Evolutionary conservation across 164 flowering plant genomes (phyloP).

Genomic region (Taxillus chinensis): DNA sequence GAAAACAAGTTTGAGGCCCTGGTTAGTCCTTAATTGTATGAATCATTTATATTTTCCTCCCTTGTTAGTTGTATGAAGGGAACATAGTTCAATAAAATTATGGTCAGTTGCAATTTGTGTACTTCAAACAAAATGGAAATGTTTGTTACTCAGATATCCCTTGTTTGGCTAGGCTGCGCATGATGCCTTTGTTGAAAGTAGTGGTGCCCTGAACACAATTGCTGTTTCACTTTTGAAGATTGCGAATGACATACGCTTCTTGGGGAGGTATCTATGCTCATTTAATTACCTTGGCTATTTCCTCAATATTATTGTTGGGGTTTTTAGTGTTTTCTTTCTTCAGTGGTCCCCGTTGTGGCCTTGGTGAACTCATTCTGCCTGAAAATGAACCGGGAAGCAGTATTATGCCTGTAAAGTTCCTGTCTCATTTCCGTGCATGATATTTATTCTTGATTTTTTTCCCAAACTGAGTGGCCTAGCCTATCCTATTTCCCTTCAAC

Average conservation of each 20-base stretch:
- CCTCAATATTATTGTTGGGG: background rate
- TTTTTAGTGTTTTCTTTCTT: conserved; percentile 11
- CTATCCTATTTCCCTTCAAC: no score
- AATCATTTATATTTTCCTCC: background rate
- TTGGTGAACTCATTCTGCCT: conserved; percentile 96
- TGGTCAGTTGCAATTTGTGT: background rate
- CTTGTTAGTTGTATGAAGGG: background rate
- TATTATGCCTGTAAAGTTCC: conserved; percentile 83
- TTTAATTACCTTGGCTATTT: background rate
- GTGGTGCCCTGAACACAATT: conserved; percentile 89
- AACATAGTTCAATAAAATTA: background rate
- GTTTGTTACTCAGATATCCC: no score
- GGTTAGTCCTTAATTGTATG: conserved; percentile 32
- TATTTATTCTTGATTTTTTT: conserved; percentile 5
- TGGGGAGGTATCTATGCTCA: conserved; percentile 59
- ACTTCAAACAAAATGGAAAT: background rate
- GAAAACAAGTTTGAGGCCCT: conserved; percentile 99
- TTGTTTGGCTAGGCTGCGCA: conserved; percentile 68
- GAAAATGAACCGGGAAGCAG: conserved; percentile 99
- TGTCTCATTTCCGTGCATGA: conserved; percentile 5
- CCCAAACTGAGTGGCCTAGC: no score
- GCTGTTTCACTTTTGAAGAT: conserved; percentile 90
- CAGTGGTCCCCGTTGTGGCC: conserved; percentile 99
- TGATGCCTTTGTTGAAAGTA: conserved; percentile 96
- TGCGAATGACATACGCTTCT: conserved; percentile 83